Percentiles rank a stretch among this genome's conserved stretches.
Conservation (phyloP, 108 stramenopile species). For the Aureococcus anophagefferens region DNA sequence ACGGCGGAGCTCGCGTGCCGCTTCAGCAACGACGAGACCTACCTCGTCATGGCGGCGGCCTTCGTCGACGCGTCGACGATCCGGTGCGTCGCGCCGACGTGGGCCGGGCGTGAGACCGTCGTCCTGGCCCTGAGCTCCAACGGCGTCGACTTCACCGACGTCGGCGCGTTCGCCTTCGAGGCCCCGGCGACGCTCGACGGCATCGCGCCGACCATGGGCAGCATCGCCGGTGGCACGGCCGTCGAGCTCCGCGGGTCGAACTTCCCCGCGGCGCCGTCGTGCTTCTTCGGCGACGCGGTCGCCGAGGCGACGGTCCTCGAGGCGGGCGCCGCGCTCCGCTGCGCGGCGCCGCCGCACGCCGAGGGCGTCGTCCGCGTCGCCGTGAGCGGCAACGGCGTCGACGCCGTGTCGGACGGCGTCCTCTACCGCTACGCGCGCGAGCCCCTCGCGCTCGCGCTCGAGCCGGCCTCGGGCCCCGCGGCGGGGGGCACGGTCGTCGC, state of each 20-base stretch:
- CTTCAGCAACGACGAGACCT: background rate
- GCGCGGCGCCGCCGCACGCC: background rate
- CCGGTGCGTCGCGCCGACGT: background rate
- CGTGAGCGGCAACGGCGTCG: background rate
- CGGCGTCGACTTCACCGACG: background rate
- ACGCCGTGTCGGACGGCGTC: background rate
- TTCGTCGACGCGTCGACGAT: background rate
- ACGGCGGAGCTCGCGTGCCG: background rate
- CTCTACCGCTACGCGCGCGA: background rate
- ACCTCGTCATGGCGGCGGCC: background rate
- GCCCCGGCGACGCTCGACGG: background rate
- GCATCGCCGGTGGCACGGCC: conserved; percentile 9
- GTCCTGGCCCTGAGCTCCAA: background rate
- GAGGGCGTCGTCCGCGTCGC: background rate
- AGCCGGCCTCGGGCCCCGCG: background rate
- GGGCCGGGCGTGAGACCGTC: background rate
- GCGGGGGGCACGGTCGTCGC: conserved; percentile 11
- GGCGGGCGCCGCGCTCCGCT: background rate
- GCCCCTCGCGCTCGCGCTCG: background rate
- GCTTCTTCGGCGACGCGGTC: conserved; percentile 3
- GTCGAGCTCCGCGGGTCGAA: conserved; percentile 2
- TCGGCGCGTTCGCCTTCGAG: background rate
- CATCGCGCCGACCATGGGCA: background rate
- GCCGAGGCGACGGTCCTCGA: background rate
- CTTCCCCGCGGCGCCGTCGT: background rate